Evolutionary conservation across 164 flowering plant genomes (phyloP).

Genomic region (Magnolia officinalis): DNA sequence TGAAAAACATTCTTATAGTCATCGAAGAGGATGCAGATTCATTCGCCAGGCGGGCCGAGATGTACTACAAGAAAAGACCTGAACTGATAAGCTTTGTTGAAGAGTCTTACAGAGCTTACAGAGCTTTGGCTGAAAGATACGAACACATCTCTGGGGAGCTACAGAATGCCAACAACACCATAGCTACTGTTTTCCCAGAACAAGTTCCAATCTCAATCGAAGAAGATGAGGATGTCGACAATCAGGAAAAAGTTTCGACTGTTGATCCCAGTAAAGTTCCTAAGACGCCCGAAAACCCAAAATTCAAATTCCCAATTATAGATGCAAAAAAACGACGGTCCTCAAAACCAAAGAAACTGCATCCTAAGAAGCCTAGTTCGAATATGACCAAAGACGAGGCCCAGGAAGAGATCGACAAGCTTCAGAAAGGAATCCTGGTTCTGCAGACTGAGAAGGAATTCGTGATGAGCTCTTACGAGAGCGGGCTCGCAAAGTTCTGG

Average conservation of each 20-base stretch:
- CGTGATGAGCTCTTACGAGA: slow-evolving; percentile 55
- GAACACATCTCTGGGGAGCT: slow-evolving; percentile 74
- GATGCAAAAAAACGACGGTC: slow-evolving; percentile 25
- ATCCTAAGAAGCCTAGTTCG: slow-evolving; percentile 15
- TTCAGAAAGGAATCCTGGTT: slow-evolving; percentile 62
- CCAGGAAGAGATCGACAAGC: slow-evolving; percentile 43
- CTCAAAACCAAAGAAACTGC: slow-evolving; percentile 24
- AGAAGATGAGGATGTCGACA: slow-evolving; percentile 43
- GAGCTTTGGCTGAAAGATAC: slow-evolving; percentile 87
- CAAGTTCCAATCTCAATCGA: slow-evolving; percentile 50
- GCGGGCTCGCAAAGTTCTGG: slow-evolving; percentile 47
- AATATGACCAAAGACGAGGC: slow-evolving; percentile 26
- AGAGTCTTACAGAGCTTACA: slow-evolving; percentile 62
- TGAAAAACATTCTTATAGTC: slow-evolving; percentile 50
- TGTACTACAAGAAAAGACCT: slow-evolving; percentile 79
- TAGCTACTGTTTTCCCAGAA: slow-evolving; percentile 76
- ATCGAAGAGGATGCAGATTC: slow-evolving; percentile 81
- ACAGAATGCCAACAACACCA: slow-evolving; percentile 76
- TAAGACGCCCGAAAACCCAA: slow-evolving; percentile 20
- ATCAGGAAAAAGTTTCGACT: background rate
- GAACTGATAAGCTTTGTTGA: slow-evolving; percentile 69
- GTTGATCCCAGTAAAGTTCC: slow-evolving; percentile 7
- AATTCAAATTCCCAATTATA: slow-evolving; percentile 22
- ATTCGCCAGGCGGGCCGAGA: slow-evolving; percentile 74
- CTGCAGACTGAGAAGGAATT: slow-evolving; percentile 86